Percentiles rank a stretch among this genome's conserved stretches.
phyloP scores from a whole-genome alignment of 169 alveolate genomes.

The Plasmodium inui region DNA sequence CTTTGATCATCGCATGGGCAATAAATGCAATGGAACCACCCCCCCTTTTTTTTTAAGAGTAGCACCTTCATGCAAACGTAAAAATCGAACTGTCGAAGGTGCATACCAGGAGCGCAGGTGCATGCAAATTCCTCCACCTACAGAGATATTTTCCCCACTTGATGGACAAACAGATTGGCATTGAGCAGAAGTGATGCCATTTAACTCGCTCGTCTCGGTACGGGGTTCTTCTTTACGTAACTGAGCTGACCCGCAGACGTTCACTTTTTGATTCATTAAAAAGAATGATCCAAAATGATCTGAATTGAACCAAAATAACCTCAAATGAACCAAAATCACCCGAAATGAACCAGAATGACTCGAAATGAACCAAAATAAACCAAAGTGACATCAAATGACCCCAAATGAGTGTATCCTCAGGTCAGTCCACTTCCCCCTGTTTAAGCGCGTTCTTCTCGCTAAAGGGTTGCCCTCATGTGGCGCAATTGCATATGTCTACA shows the following conservation, averaged over 20 bases:
- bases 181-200: neutral
- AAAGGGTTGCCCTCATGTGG: neutral
- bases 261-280: neutral
- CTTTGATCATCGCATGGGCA: neutral
- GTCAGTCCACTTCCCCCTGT: neutral
- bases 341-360: too few relatives aligned
- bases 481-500: neutral
- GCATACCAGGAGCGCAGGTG: too few relatives aligned
- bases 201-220: neutral
- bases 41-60: neutral
- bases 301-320: too few relatives aligned
- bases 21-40: neutral
- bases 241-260: neutral
- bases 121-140: neutral
- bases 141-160: neutral
- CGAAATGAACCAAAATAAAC: too few relatives aligned
- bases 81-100: neutral
- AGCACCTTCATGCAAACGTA: neutral
- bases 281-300: neutral
- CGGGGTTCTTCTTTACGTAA: neutral
- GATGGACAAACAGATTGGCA: neutral
- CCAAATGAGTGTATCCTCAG: neutral
- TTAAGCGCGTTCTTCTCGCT: neutral
- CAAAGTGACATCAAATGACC: too few relatives aligned
- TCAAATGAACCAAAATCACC: too few relatives aligned